Percentiles rank a stretch among this genome's conserved stretches.
These are phyloP conservation scores for Blastocystis sp. DNA, from an alignment of 352 stramenopile genomes.

Conservation along the genomic window DNA sequence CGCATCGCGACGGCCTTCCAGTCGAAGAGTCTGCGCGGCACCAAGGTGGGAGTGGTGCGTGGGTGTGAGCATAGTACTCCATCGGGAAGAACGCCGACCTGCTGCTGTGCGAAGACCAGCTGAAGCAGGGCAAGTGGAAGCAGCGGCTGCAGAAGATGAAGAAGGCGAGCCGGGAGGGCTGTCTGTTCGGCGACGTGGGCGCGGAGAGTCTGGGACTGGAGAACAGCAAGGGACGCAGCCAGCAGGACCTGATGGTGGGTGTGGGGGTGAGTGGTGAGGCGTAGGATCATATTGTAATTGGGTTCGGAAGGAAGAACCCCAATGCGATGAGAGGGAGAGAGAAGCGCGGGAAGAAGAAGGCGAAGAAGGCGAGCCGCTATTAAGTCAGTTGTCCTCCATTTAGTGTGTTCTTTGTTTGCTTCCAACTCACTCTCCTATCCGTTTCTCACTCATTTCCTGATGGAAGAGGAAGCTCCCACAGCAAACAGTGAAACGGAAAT, in stretches of 20 bases:
- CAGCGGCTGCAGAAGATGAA: conserved; percentile 42
- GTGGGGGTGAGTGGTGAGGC: neutral
- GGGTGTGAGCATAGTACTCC: conserved; percentile 4
- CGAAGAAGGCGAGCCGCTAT: conserved; percentile 64
- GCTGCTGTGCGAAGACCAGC: conserved; percentile 63
- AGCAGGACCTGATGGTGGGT: neutral
- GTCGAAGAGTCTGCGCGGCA: conserved; percentile 55
- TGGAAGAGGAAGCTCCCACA: neutral
- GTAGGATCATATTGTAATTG: conserved; percentile 58
- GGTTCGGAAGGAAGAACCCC: conserved; percentile 68
- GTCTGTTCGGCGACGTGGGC: conserved; percentile 57
- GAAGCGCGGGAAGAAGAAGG: conserved; percentile 64
- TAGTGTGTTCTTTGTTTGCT: neutral
- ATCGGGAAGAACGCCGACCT: conserved; percentile 65
- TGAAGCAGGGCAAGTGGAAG: conserved; percentile 67
- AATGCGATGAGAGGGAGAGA: conserved; percentile 67
- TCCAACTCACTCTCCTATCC: neutral
- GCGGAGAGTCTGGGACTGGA: conserved; percentile 58
- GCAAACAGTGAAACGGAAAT: neutral
- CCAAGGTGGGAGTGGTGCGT: neutral
- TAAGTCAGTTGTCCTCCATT: conserved; percentile 6
- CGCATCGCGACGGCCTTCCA: neutral
- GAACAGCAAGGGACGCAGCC: neutral
- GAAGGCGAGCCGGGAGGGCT: conserved; percentile 34
- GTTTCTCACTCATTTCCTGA: neutral